These are phyloP conservation scores for Penicillium olsonii DNA, from an alignment of 2,329 filamentous ascomycete genomes.

Conservation along the genomic window DNA sequence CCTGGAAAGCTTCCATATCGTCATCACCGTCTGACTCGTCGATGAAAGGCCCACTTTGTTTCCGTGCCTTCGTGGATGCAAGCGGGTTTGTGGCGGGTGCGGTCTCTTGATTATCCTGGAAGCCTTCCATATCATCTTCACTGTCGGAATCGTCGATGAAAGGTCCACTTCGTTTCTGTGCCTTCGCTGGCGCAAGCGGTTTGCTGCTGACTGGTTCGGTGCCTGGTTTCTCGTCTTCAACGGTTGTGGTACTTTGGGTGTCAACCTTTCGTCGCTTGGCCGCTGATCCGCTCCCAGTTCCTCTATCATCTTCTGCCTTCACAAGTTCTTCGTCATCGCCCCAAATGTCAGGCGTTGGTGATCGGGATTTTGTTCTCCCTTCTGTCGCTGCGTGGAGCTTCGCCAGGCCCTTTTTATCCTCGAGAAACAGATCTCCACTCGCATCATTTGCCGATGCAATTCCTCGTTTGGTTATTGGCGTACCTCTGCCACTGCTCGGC, in stretches of 20 bases:
- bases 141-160: slow-evolving; percentile 55
- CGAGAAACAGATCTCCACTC: slow-evolving; percentile 37
- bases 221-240: not conserved
- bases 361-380: slow-evolving; percentile 19
- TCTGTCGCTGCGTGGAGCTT: slow-evolving; percentile 7
- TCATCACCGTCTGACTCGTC: slow-evolving; percentile 59
- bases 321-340: slow-evolving; percentile 25
- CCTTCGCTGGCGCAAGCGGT: slow-evolving; percentile 4
- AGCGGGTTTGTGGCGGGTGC: too few species aligned
- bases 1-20: slow-evolving; percentile 33
- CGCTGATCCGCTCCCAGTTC: slow-evolving; percentile 34
- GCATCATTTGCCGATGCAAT: slow-evolving; percentile 13
- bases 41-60: slow-evolving; percentile 41
- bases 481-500: slow-evolving; percentile 32
- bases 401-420: slow-evolving; percentile 30
- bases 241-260: slow-evolving; percentile 1
- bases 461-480: slow-evolving; percentile 12
- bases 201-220: slow-evolving; percentile 1
- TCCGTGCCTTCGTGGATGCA: slow-evolving; percentile 4
- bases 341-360: slow-evolving; percentile 37
- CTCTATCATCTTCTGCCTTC: slow-evolving; percentile 22
- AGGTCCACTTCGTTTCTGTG: slow-evolving; percentile 33
- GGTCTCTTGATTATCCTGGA: slow-evolving; percentile 24
- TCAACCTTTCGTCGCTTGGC: slow-evolving; percentile 39
- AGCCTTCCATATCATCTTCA: slow-evolving; percentile 48